Percentiles rank a stretch among this genome's conserved stretches.
phyloP scores from a whole-genome alignment of 306 rosid species.

The Gastrolobium bilobum region DNA sequence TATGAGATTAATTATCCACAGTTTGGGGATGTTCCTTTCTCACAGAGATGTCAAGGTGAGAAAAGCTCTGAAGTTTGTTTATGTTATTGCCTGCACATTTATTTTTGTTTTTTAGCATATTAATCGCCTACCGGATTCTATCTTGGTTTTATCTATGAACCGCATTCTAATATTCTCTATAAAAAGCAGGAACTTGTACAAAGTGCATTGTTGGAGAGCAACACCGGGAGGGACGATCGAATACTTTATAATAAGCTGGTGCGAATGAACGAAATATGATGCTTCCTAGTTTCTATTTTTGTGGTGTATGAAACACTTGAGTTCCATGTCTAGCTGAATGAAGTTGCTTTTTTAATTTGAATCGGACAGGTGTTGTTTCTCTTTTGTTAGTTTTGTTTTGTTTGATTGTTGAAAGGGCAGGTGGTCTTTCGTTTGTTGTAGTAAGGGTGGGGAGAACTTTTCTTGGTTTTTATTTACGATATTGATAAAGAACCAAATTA shows the following conservation, averaged over 20 bases:
- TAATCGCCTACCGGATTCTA: not conserved
- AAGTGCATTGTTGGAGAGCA: constrained; percentile 95
- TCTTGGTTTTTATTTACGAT: no score
- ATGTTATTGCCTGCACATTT: not conserved
- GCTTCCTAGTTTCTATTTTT: not conserved
- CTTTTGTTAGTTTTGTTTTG: not conserved
- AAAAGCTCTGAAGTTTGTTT: not conserved
- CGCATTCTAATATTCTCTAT: constrained; percentile 29
- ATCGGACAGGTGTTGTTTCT: constrained; percentile 4
- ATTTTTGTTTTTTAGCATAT: not conserved
- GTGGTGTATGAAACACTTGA: not conserved
- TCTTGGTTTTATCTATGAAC: not conserved
- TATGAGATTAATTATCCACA: constrained; percentile 84
- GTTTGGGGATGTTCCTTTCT: constrained; percentile 87
- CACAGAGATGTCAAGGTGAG: constrained; percentile 96
- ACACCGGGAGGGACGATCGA: constrained; percentile 91
- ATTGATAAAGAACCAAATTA: not conserved
- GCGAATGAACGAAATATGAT: constrained; percentile 68
- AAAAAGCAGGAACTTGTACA: constrained; percentile 92
- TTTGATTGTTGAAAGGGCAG: not conserved
- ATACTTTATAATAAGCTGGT: constrained; percentile 89
- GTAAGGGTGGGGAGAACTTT: not conserved
- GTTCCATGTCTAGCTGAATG: not conserved
- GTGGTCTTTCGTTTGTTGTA: not conserved
- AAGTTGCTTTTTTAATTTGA: not conserved